phyloP scores from a whole-genome alignment of 805 yeast genomes.

The Teunomyces funiuensis region DNA sequence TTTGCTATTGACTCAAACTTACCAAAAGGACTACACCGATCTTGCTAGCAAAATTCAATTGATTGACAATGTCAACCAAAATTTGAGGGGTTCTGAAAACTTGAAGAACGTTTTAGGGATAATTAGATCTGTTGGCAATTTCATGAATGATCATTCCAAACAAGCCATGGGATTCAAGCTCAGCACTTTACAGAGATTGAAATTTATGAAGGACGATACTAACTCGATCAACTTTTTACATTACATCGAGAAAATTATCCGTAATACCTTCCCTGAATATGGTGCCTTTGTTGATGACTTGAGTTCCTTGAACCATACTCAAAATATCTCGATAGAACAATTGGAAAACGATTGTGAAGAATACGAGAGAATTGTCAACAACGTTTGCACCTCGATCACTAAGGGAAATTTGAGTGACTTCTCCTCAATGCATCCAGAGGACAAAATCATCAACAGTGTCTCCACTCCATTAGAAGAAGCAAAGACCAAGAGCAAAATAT shows the following conservation, averaged over 20 bases:
- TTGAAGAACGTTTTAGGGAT: conserved; percentile 76
- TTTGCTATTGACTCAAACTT: conserved; percentile 63
- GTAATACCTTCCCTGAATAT: conserved; percentile 79
- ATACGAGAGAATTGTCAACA: conserved; percentile 58
- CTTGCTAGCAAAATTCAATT: conserved; percentile 63
- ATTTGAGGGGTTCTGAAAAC: conserved; percentile 63
- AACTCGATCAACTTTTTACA: conserved; percentile 88
- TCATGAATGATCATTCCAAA: conserved; percentile 90
- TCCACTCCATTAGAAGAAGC: conserved; percentile 74
- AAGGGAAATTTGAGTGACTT: conserved; percentile 86
- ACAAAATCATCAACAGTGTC: conserved; percentile 62
- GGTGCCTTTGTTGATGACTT: conserved; percentile 75
- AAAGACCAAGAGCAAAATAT: conserved; percentile 60
- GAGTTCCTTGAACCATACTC: conserved; percentile 54
- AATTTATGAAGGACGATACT: conserved; percentile 85
- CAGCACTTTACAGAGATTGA: conserved; percentile 84
- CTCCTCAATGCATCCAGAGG: conserved; percentile 77
- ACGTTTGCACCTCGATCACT: conserved; percentile 70
- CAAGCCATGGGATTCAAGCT: conserved; percentile 92
- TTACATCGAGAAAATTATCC: conserved; percentile 85
- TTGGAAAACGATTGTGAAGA: conserved; percentile 69
- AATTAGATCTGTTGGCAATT: conserved; percentile 89
- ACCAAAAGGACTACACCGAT: conserved; percentile 76
- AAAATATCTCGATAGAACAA: conserved; percentile 81
- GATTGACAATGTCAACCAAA: conserved; percentile 71